Evolutionary conservation across 345 rosid species (phyloP).

Genomic region (Arabidopsis thaliana): DNA sequence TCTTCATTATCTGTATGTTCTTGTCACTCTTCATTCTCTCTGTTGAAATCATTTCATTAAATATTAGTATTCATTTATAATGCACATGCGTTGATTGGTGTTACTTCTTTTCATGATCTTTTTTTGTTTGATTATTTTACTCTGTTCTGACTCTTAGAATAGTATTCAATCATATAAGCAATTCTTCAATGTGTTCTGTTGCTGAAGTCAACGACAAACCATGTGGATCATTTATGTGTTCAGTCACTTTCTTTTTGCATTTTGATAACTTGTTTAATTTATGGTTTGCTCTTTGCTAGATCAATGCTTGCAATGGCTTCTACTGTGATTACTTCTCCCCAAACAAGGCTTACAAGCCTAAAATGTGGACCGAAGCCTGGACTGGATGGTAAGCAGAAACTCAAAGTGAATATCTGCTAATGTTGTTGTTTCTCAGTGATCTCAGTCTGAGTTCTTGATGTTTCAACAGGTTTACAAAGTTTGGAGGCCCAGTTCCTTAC

Average conservation of each 20-base stretch:
- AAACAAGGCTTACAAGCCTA: constrained; percentile 91
- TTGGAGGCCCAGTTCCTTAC: constrained; percentile 93
- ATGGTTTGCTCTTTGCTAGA: constrained; percentile 51
- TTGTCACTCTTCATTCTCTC: constrained; percentile 38
- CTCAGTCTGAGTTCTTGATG: constrained; percentile 18
- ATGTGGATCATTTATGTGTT: constrained; percentile 29
- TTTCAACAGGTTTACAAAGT: constrained; percentile 80
- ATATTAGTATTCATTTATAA: constrained; percentile 21
- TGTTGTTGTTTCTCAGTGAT: constrained; percentile 8
- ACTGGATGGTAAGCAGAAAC: constrained; percentile 81
- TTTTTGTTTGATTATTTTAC: constrained; percentile 13
- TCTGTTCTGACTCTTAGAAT: constrained; percentile 16
- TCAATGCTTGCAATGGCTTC: constrained; percentile 96
- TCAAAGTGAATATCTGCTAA: background rate
- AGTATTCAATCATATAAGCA: constrained; percentile 27
- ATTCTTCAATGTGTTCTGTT: constrained; percentile 28
- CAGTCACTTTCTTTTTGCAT: constrained; percentile 14
- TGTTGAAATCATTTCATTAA: constrained; percentile 27
- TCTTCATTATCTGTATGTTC: constrained; percentile 42
- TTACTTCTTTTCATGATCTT: constrained; percentile 31
- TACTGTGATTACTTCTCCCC: constrained; percentile 97
- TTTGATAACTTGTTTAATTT: constrained; percentile 32
- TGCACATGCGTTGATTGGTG: constrained; percentile 42
- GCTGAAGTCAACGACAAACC: constrained; percentile 24
- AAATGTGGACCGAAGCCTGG: constrained; percentile 99